Evolutionary conservation across 139 green algal genomes (phyloP).

Genomic region (Chlorella sorokiniana): DNA sequence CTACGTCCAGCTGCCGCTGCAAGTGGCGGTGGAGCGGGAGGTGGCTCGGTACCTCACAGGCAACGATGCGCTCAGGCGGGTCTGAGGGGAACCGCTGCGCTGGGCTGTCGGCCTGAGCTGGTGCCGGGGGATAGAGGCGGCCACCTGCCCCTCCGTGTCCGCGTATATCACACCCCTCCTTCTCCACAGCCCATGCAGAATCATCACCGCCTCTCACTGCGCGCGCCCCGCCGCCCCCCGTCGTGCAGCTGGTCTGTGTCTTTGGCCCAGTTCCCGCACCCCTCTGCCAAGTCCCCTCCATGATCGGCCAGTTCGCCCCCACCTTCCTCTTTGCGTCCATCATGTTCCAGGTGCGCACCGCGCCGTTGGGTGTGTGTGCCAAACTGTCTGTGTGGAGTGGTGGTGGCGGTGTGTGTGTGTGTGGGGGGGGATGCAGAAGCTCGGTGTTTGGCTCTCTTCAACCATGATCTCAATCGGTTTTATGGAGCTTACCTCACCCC

Average conservation of each 20-base stretch:
- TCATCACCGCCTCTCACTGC: not conserved
- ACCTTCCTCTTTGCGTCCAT: constrained; percentile 73
- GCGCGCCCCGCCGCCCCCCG: not conserved
- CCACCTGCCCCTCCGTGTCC: too few relatives aligned
- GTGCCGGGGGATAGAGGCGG: too few relatives aligned
- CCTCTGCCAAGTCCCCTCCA: constrained; percentile 48
- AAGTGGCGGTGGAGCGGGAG: constrained; percentile 75
- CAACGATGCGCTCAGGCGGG: not conserved
- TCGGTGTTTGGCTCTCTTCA: too few relatives aligned
- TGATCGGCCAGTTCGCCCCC: constrained; percentile 52
- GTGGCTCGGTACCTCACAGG: constrained; percentile 40
- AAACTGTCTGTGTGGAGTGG: too few relatives aligned
- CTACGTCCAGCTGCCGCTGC: constrained; percentile 72
- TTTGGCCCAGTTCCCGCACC: constrained; percentile 65
- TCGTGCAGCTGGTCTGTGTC: constrained; percentile 51
- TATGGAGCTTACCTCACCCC: not conserved
- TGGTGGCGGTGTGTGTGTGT: too few relatives aligned
- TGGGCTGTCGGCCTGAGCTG: too few relatives aligned
- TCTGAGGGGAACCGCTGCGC: too few relatives aligned
- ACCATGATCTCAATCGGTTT: not conserved
- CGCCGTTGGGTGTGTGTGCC: constrained; percentile 18
- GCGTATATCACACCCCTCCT: too few relatives aligned
- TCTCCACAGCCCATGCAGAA: not conserved
- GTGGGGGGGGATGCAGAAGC: too few relatives aligned
- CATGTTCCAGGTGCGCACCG: constrained; percentile 82